These are phyloP conservation scores for Triglochin maritima DNA, from an alignment of 106 monocot species.

Conservation along the genomic window DNA sequence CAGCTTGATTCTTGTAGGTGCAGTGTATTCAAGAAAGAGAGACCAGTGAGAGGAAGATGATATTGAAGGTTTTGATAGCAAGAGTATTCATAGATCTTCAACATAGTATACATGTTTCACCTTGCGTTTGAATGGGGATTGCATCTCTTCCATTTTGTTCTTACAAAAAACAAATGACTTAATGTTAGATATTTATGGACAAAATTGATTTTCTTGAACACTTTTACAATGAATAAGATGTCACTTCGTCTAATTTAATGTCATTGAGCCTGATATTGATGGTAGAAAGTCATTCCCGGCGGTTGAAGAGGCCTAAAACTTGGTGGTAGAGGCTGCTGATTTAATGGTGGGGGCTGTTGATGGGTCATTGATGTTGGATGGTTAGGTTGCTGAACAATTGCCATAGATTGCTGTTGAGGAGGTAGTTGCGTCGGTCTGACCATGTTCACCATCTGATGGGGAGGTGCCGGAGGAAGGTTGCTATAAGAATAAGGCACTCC, in stretches of 20 bases:
- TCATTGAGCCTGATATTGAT: constrained; percentile 12
- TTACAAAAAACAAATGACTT: neutral
- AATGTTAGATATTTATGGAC: neutral
- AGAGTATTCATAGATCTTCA: neutral
- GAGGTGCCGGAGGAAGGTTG: constrained; percentile 24
- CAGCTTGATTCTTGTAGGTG: neutral
- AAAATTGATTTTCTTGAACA: neutral
- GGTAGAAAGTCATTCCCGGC: constrained; percentile 66
- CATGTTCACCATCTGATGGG: constrained; percentile 41
- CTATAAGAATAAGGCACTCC: constrained; percentile 61
- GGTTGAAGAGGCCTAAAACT: constrained; percentile 73
- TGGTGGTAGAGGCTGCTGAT: constrained; percentile 42
- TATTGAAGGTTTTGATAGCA: neutral
- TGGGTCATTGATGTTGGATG: constrained; percentile 22
- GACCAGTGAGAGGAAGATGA: neutral
- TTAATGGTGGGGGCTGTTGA: constrained; percentile 37
- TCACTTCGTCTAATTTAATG: constrained; percentile 2
- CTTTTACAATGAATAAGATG: neutral
- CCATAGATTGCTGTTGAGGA: constrained; percentile 30
- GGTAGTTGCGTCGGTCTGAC: constrained; percentile 25
- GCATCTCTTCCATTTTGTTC: neutral
- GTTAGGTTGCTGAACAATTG: constrained; percentile 22
- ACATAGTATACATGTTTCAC: neutral
- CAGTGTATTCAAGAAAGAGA: neutral
- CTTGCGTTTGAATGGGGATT: neutral